A percentile compares a stretch with the other conserved stretches of the same genome.
Conservation (phyloP, 805 yeast genomes). For the Hanseniaspora lindneri region DNA sequence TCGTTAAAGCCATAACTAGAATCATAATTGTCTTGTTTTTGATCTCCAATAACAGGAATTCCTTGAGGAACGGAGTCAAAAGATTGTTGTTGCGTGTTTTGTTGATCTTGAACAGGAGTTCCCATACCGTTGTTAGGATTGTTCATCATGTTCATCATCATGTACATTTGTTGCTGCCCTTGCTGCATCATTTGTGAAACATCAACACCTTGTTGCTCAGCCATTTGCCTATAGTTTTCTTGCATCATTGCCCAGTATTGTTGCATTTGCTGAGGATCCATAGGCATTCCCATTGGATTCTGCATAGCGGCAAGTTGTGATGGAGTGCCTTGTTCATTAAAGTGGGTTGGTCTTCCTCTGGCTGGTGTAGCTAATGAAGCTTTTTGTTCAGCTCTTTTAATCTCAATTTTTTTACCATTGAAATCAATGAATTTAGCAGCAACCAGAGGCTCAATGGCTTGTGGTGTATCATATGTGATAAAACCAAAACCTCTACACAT, state of each 20-base stretch:
- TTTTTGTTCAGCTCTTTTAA: slow-evolving; percentile 74
- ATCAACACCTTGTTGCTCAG: slow-evolving; percentile 29
- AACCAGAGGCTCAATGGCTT: slow-evolving; percentile 82
- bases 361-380: slow-evolving; percentile 21
- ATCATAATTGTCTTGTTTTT: slow-evolving; percentile 19
- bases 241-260: slow-evolving; percentile 55
- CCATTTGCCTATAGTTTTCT: slow-evolving; percentile 34
- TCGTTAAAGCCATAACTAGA: slow-evolving; percentile 20
- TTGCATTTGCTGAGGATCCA: slow-evolving; percentile 45
- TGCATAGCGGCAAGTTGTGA: slow-evolving; percentile 23
- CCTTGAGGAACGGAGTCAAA: slow-evolving; percentile 22
- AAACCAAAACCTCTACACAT: slow-evolving; percentile 95
- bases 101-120: slow-evolving; percentile 17
- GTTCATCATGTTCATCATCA: slow-evolving; percentile 27
- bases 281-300: slow-evolving; percentile 22
- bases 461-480: slow-evolving; percentile 88
- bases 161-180: slow-evolving; percentile 30
- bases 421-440: slow-evolving; percentile 69
- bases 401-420: slow-evolving; percentile 77
- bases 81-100: slow-evolving; percentile 16
- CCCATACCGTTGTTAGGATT: slow-evolving; percentile 19
- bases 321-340: slow-evolving; percentile 25
- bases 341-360: slow-evolving; percentile 40
- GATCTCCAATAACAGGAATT: slow-evolving; percentile 21
- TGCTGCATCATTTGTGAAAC: slow-evolving; percentile 28